Evolutionary conservation across 768 basidiomycete genomes (phyloP).

Genomic region (Saitozyma podzolica): DNA sequence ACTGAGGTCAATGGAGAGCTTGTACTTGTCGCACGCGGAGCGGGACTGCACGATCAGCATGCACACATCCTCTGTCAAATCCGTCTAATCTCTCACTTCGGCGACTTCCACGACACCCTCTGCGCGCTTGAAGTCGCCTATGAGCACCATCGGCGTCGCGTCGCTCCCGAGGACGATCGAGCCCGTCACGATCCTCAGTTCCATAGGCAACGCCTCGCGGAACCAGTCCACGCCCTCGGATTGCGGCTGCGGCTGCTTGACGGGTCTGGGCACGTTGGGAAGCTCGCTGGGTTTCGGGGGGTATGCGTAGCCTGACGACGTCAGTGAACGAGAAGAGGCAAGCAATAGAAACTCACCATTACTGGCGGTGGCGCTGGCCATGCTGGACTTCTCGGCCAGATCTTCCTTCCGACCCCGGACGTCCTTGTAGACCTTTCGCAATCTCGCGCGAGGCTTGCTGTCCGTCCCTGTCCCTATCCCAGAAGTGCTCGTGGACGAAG

Average conservation of each 20-base stretch:
- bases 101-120: slow-evolving; percentile 78
- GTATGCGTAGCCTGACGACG: too few species aligned
- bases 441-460: background rate
- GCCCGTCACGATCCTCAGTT: slow-evolving; percentile 73
- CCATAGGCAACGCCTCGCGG: slow-evolving; percentile 81
- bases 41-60: slow-evolving; percentile 61
- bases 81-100: slow-evolving; percentile 57
- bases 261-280: slow-evolving; percentile 6
- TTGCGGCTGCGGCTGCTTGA: slow-evolving; percentile 9
- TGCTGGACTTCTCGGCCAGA: too few species aligned
- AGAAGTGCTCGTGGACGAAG: background rate
- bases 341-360: too few species aligned
- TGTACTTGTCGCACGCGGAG: slow-evolving; percentile 79
- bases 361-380: too few species aligned
- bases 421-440: background rate
- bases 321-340: too few species aligned
- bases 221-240: slow-evolving; percentile 53
- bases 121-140: slow-evolving; percentile 75
- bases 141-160: slow-evolving; percentile 77
- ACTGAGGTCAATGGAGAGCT: slow-evolving; percentile 70
- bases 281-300: too few species aligned
- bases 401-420: too few species aligned
- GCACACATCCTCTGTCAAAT: too few species aligned
- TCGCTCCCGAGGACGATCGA: slow-evolving; percentile 81
- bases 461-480: background rate